A percentile compares a stretch with the other conserved stretches of the same genome.
Conservation (phyloP, 2,329 filamentous ascomycete species). For the Trichocomaceae sp. region DNA sequence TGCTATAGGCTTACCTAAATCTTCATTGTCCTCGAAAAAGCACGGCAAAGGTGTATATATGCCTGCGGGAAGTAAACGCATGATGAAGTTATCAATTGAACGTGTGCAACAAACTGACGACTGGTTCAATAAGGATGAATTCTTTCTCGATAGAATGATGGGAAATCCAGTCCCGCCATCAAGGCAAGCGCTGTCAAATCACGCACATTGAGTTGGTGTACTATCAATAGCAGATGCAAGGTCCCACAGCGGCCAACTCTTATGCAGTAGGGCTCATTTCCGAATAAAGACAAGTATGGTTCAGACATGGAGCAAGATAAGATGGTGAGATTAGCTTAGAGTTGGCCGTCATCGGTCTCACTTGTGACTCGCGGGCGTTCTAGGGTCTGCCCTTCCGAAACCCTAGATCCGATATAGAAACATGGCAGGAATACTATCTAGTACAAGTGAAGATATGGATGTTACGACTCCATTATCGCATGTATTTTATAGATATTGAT, state of each 20-base stretch:
- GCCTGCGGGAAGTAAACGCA: slow-evolving; percentile 6
- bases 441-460: not conserved
- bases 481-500: not conserved
- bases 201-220: too few relatives aligned
- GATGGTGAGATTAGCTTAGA: not conserved
- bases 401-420: too few relatives aligned
- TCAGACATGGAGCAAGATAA: not conserved
- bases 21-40: slow-evolving; percentile 5
- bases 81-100: not conserved
- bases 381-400: too few relatives aligned
- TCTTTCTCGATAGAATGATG: too few relatives aligned
- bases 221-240: not conserved
- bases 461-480: not conserved
- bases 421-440: not conserved
- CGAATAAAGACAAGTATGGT: not conserved
- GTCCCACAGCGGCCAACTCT: not conserved
- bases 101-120: too few relatives aligned
- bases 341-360: not conserved
- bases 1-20: not conserved
- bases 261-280: not conserved
- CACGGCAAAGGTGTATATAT: slow-evolving; percentile 8
- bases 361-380: too few relatives aligned
- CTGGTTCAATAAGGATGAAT: too few relatives aligned
- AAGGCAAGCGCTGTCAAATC: too few relatives aligned
- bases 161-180: too few relatives aligned